These are phyloP conservation scores for Clarireedia monteithiana DNA, from an alignment of 2,329 filamentous ascomycete species.

Conservation along the genomic window DNA sequence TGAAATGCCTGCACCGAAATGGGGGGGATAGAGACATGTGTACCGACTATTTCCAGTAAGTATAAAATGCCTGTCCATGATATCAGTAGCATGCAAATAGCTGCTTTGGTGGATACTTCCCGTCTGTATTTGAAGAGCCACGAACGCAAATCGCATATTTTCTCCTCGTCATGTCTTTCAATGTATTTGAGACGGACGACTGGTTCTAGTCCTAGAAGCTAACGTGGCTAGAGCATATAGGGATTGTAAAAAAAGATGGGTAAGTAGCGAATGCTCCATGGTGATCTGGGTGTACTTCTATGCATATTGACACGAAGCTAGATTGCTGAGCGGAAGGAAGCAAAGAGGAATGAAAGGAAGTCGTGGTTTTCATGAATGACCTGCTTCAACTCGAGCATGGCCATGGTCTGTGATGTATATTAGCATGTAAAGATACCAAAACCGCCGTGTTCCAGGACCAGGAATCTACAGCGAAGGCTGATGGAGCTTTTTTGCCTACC, in stretches of 20 bases:
- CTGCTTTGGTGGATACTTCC: background rate
- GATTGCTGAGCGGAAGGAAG: constrained; percentile 39
- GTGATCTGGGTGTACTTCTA: background rate
- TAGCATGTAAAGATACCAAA: no score
- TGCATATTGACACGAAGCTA: constrained; percentile 17
- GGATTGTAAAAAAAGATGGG: constrained; percentile 93
- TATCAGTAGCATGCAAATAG: background rate
- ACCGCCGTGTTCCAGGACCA: no score
- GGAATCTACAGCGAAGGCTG: no score
- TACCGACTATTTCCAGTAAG: constrained; percentile 89
- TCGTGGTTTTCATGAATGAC: constrained; percentile 23
- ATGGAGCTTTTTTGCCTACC: no score
- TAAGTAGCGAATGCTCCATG: constrained; percentile 37
- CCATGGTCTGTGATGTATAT: background rate
- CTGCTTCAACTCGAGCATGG: background rate
- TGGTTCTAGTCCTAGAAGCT: background rate
- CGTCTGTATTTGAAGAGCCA: background rate
- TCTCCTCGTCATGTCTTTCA: background rate
- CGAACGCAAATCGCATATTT: background rate
- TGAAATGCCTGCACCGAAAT: constrained; percentile 84
- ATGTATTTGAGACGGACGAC: background rate
- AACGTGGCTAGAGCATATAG: constrained; percentile 66
- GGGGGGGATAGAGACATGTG: constrained; percentile 84
- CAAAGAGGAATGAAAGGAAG: constrained; percentile 31
- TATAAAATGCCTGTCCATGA: background rate